Conservation (phyloP, 768 basidiomycete species). For the Boletus patriciae region DNA sequence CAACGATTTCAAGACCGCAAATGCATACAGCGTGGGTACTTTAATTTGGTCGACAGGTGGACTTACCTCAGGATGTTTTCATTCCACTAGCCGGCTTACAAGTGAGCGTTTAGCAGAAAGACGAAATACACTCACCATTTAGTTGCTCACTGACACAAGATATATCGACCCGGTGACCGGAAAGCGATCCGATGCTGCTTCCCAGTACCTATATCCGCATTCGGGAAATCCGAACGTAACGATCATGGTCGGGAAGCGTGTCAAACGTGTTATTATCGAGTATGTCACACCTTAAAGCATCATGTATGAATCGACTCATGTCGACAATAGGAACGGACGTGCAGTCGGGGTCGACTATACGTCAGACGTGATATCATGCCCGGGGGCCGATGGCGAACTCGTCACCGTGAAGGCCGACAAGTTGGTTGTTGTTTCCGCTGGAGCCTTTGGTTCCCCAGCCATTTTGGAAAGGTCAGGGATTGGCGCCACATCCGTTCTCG, state of each 20-base stretch:
- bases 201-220: slow-evolving; percentile 39
- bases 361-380: slow-evolving; percentile 25
- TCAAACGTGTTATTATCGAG: slow-evolving; percentile 11
- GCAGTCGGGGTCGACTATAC: slow-evolving; percentile 42
- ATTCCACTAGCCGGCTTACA: slow-evolving; percentile 14
- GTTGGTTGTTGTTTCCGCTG: slow-evolving; percentile 51
- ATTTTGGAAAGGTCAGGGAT: slow-evolving; percentile 70
- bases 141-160: slow-evolving; percentile 33
- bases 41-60: not conserved
- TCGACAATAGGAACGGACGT: slow-evolving; percentile 27
- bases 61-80: not conserved
- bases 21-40: slow-evolving; percentile 28
- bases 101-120: slow-evolving; percentile 5
- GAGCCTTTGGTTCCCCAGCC: slow-evolving; percentile 55
- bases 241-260: slow-evolving; percentile 28
- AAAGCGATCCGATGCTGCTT: slow-evolving; percentile 32
- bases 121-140: not conserved
- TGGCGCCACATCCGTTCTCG: slow-evolving; percentile 50
- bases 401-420: slow-evolving; percentile 28
- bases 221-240: slow-evolving; percentile 31
- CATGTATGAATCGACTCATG: not conserved
- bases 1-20: slow-evolving; percentile 41
- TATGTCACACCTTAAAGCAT: not conserved
- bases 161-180: slow-evolving; percentile 51
- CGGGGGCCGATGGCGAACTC: not conserved